A percentile compares a stretch with the other conserved stretches of the same genome.
Conservation (phyloP, 2,329 filamentous ascomycete species). For the Epichloe scottii region DNA sequence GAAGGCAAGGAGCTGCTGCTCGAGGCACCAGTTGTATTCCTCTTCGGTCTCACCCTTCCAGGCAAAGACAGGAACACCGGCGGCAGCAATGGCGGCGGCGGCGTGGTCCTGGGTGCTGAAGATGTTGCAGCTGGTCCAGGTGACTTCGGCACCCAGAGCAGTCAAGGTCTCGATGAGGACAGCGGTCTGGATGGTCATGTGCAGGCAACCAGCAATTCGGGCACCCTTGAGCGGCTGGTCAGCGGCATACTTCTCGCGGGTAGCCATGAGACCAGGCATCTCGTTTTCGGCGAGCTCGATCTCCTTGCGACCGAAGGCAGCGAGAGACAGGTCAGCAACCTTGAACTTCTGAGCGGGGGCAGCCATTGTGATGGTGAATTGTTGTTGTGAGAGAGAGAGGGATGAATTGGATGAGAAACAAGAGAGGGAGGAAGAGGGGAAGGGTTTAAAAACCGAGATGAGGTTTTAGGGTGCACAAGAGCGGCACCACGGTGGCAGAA, state of each 20-base stretch:
- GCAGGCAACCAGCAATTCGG: constrained; percentile 92
- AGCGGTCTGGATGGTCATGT: constrained; percentile 99
- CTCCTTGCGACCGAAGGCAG: constrained; percentile 97
- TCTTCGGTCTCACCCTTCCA: constrained; percentile 93
- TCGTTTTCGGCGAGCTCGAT: constrained; percentile 94
- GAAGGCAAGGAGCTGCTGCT: constrained; percentile 96
- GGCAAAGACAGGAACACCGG: constrained; percentile 74
- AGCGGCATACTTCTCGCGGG: constrained; percentile 75
- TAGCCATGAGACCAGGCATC: constrained; percentile 98
- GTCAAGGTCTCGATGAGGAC: constrained; percentile 97
- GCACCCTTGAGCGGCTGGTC: constrained; percentile 93
- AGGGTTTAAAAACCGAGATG: constrained; percentile 1
- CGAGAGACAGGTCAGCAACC: constrained; percentile 95
- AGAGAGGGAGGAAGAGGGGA: constrained; percentile 8
- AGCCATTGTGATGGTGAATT: constrained; percentile 37
- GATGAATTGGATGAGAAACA: constrained; percentile 7
- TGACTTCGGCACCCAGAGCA: constrained; percentile 91
- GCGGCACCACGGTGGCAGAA: neutral
- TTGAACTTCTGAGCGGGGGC: constrained; percentile 90
- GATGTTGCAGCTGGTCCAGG: constrained; percentile 99
- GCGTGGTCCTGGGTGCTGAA: constrained; percentile 99
- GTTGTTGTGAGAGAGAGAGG: constrained; percentile 6
- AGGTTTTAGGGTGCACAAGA: constrained; percentile 10
- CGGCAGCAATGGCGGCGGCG: constrained; percentile 89
- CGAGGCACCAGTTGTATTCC: constrained; percentile 99